These are phyloP conservation scores for Hymenotorrendiella dingleyae DNA, from an alignment of 2,329 filamentous ascomycete species.

Conservation along the genomic window DNA sequence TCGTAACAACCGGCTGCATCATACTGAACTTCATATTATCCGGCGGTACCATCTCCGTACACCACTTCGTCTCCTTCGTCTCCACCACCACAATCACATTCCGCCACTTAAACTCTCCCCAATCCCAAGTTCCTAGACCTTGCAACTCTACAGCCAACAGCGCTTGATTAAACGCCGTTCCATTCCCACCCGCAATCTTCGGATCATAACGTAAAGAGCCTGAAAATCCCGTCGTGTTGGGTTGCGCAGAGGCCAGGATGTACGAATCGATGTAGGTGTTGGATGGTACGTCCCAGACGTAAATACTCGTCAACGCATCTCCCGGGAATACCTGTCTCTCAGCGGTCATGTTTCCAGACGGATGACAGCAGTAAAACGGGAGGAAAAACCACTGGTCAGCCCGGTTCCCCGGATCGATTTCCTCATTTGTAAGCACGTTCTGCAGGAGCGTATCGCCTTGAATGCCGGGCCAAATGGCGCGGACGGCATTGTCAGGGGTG, in stretches of 20 bases:
- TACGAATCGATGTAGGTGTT: constrained; percentile 15
- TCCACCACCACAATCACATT: constrained; percentile 15
- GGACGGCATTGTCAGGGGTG: constrained; percentile 39
- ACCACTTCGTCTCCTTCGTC: constrained; percentile 15
- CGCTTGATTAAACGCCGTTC: constrained; percentile 1
- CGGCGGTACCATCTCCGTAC: constrained; percentile 2
- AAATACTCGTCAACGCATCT: constrained; percentile 13
- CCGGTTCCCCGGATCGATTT: constrained; percentile 2
- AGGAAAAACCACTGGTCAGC: constrained; percentile 12
- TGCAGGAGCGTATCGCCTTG: constrained; percentile 13
- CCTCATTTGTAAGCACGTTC: constrained; percentile 17
- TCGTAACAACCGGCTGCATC: constrained; percentile 5
- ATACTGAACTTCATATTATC: not conserved
- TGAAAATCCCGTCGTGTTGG: constrained; percentile 4
- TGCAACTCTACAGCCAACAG: constrained; percentile 17
- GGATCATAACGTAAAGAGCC: constrained; percentile 14
- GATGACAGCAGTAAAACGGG: constrained; percentile 18
- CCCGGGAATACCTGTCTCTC: constrained; percentile 14
- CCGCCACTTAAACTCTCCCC: constrained; percentile 13
- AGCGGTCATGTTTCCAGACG: constrained; percentile 5
- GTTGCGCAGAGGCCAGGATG: constrained; percentile 6
- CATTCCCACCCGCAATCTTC: constrained; percentile 4
- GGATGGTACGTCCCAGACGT: constrained; percentile 8
- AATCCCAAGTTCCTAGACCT: constrained; percentile 15
- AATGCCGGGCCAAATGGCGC: constrained; percentile 45